Evolutionary conservation across 176 grass and related monocot species (phyloP).

Genomic region (Raddia distichophylla): DNA sequence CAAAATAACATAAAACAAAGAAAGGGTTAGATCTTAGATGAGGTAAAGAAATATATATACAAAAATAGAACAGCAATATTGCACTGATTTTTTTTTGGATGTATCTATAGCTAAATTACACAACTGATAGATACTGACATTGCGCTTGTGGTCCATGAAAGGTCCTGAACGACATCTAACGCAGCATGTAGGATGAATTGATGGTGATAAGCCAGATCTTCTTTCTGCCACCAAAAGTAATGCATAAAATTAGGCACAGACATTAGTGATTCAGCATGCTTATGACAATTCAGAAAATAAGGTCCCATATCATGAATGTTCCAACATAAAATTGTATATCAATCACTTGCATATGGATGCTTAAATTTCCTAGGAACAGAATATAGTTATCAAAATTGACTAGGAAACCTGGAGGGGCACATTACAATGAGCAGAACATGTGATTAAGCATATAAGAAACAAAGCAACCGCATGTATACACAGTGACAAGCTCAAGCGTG

Average conservation of each 20-base stretch:
- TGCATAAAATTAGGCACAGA: conserved; percentile 27
- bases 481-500: background rate
- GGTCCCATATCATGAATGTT: background rate
- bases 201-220: conserved; percentile 83
- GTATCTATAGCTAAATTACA: conserved; percentile 31
- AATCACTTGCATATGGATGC: background rate
- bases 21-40: background rate
- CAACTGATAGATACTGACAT: conserved; percentile 59
- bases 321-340: background rate
- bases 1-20: conserved; percentile 16
- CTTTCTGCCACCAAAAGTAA: conserved; percentile 58
- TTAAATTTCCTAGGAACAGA: background rate
- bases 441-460: background rate
- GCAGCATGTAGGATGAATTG: conserved; percentile 95
- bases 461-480: conserved; percentile 5
- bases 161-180: conserved; percentile 87
- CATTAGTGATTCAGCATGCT: conserved; percentile 23
- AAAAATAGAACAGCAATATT: conserved; percentile 7
- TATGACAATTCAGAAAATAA: conserved; percentile 2
- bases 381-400: background rate
- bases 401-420: background rate
- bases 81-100: background rate
- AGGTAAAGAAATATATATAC: conserved; percentile 7
- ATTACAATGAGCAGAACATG: background rate
- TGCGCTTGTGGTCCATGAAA: conserved; percentile 91